phyloP scores from a whole-genome alignment of 2,329 filamentous ascomycete species.

The Beauveria rudraprayagi region DNA sequence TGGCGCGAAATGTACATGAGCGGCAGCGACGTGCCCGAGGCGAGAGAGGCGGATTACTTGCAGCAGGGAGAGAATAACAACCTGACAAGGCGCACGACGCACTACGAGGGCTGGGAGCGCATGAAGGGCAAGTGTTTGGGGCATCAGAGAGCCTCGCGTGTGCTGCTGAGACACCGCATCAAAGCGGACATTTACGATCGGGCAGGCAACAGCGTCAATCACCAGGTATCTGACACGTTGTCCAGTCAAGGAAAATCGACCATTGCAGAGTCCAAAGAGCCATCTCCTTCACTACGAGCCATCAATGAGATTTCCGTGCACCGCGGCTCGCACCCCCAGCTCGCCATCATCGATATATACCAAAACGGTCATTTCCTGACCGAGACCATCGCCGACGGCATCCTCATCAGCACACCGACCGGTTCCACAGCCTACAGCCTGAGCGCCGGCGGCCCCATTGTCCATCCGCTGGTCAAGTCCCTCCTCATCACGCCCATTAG shows the following conservation, averaged over 20 bases:
- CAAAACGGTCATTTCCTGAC: conserved; percentile 86
- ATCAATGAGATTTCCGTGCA: conserved; percentile 96
- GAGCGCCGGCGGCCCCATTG: conserved; percentile 86
- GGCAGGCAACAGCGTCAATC: conserved; percentile 52
- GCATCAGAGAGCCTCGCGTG: conserved; percentile 61
- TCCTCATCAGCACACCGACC: conserved; percentile 88
- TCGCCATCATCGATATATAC: conserved; percentile 86
- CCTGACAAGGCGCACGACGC: conserved; percentile 14
- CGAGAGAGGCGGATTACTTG: conserved; percentile 33
- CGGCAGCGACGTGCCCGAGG: conserved; percentile 42
- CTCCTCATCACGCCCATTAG: conserved; percentile 91
- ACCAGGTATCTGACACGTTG: conserved; percentile 36
- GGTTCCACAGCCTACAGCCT: conserved; percentile 93
- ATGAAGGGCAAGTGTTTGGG: conserved; percentile 78
- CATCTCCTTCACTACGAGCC: conserved; percentile 50
- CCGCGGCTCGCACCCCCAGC: conserved; percentile 78
- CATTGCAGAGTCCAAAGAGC: conserved; percentile 28
- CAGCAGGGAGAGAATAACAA: conserved; percentile 21
- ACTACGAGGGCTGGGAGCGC: conserved; percentile 54
- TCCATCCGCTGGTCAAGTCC: conserved; percentile 84
- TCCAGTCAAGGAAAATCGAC: conserved; percentile 37
- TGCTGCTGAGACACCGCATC: conserved; percentile 78
- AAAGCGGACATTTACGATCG: conserved; percentile 77
- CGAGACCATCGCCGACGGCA: conserved; percentile 89
- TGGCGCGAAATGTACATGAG: conserved; percentile 90